phyloP scores from a whole-genome alignment of 352 stramenopile genomes.

The Aphanomyces stellatus region DNA sequence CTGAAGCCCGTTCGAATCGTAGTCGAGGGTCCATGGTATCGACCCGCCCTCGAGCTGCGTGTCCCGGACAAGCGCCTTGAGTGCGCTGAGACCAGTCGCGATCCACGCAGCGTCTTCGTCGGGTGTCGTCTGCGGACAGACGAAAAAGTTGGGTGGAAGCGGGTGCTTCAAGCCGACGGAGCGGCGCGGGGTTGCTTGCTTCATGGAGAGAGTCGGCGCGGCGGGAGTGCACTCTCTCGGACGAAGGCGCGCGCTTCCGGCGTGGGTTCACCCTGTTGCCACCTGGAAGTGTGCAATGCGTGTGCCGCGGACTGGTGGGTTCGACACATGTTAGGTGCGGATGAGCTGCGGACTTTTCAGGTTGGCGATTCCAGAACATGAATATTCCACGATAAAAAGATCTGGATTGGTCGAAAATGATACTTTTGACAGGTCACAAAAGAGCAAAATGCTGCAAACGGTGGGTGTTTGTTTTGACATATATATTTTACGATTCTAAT shows the following conservation, averaged over 20 bases:
- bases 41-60: background rate
- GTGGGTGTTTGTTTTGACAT: no score
- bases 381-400: no score
- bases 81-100: background rate
- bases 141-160: background rate
- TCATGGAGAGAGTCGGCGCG: background rate
- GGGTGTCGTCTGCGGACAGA: background rate
- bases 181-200: background rate
- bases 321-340: no score
- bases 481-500: no score
- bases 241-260: background rate
- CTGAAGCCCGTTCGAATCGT: background rate
- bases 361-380: no score
- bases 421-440: no score
- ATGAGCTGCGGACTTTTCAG: no score
- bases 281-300: no score
- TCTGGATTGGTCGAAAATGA: no score
- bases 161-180: background rate
- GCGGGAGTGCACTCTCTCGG: background rate
- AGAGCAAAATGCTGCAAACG: no score
- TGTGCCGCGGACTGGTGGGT: no score
- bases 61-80: background rate
- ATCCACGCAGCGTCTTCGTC: background rate
- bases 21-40: constrained; percentile 11
- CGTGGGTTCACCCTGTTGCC: no score